Base-by-base conservation (phyloP, 768 basidiomycete species). In the Saitozyma podzolica region DNA sequence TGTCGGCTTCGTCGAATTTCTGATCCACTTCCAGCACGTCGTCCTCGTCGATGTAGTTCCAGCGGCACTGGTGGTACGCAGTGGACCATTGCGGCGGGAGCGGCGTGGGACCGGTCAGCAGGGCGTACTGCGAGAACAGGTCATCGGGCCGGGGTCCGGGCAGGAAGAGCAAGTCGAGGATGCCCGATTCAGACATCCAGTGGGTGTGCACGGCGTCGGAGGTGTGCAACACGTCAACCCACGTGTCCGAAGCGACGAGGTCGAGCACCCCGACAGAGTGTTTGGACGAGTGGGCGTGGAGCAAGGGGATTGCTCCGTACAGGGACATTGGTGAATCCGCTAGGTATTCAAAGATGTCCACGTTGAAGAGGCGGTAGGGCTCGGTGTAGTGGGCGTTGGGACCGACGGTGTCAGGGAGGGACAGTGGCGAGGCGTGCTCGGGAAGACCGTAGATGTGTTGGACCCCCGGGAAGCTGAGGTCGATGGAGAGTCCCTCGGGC, bases 141-240 rank as follows among this genome's bases (percentile, higher is more conserved):
- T 90, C 87, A 8, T 84, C 81, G 9, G 92, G 87, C 0, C 88
- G 87, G 1, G 95, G 93, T 7, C 96, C 96, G 4, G 96, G 92
- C 59, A 97, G 85, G 69, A 99, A 83, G 82, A 98, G 91, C 9
- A 96, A 78, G 78, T 99, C 95, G 56, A 99, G 84, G 64, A 98
- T 93, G 50, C 96, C 96, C 4, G 92, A 92, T 80, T 99, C 96
- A 8, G 94, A 92, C 65, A 97, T 87, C 96, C 95, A 99, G 76
- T 98, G 96, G 0, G 95, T 93, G 66, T 88, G 54, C 17, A 76
- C 72, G 20, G 65, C 86, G 9, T 83, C 81, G 2, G 84, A 81
- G 6, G 86, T 79, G 74, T 90, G 91, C 6, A 83, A 86, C 40
- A 98, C 85, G 74, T 98, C 96, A 53, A 99, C 88, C 89, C 91